A percentile compares a stretch with the other conserved stretches of the same genome.
Evolutionary conservation across 2,329 filamentous ascomycete species (phyloP).

Genomic region (Aspergillus sp.): DNA sequence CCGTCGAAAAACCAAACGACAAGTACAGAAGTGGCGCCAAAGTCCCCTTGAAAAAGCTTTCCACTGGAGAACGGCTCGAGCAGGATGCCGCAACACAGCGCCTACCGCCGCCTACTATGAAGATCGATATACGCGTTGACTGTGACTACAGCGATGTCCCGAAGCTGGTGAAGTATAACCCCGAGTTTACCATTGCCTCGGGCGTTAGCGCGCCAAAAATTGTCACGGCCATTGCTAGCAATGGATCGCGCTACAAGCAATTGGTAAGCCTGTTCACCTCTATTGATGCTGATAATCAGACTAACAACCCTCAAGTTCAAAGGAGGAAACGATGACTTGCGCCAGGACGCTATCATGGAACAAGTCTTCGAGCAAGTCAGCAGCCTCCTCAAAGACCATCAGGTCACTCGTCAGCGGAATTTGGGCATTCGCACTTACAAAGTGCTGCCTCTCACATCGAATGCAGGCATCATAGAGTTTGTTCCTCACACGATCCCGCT

Average conservation of each 20-base stretch:
- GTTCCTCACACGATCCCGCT: conserved; percentile 90
- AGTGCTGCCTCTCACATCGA: conserved; percentile 82
- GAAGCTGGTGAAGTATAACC: conserved; percentile 69
- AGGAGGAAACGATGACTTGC: conserved; percentile 90
- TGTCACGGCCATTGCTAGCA: conserved; percentile 74
- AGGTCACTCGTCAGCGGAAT: conserved; percentile 81
- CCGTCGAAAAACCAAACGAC: conserved; percentile 53
- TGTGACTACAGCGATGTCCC: conserved; percentile 78
- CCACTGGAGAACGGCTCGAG: conserved; percentile 64
- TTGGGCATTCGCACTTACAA: conserved; percentile 96
- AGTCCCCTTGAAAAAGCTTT: conserved; percentile 63
- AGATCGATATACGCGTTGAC: conserved; percentile 71
- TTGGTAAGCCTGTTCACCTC: conserved; percentile 55
- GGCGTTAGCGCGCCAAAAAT: conserved; percentile 94
- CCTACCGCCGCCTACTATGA: conserved; percentile 87
- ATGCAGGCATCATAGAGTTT: conserved; percentile 93
- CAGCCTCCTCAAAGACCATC: conserved; percentile 81
- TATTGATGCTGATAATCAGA: not conserved
- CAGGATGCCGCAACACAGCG: conserved; percentile 64
- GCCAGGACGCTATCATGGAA: conserved; percentile 98
- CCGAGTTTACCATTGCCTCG: conserved; percentile 79
- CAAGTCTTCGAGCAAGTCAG: conserved; percentile 98
- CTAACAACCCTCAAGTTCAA: conserved; percentile 63
- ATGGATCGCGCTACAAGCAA: conserved; percentile 82
- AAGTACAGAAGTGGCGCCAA: conserved; percentile 69